Conservation (phyloP, 352 stramenopile species). For the Phytophthora fragariaefolia region DNA sequence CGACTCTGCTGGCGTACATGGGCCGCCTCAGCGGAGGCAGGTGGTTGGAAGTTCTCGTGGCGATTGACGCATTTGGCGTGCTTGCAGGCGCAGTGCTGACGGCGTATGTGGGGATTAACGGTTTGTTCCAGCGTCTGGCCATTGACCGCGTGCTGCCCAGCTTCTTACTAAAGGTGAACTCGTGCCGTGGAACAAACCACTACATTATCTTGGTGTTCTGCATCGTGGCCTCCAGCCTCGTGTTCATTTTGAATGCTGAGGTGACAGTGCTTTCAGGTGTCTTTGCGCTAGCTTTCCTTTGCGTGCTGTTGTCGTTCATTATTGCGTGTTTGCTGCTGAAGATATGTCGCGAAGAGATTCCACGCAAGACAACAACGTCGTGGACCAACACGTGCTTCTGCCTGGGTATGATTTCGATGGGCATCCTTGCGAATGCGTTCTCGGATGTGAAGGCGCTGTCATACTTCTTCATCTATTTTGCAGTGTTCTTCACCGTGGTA, state of each 20-base stretch:
- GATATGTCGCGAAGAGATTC: constrained; percentile 77
- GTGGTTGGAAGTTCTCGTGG: constrained; percentile 55
- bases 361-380: constrained; percentile 65
- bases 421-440: constrained; percentile 62
- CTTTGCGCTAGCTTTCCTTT: constrained; percentile 90
- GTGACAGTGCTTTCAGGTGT: constrained; percentile 83
- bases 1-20: constrained; percentile 72
- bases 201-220: constrained; percentile 87
- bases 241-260: constrained; percentile 81
- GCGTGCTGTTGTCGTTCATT: constrained; percentile 84
- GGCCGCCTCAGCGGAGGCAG: constrained; percentile 52
- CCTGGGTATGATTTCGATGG: constrained; percentile 51
- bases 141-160: constrained; percentile 77
- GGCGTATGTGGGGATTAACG: constrained; percentile 83
- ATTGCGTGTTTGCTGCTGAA: constrained; percentile 89
- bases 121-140: constrained; percentile 77
- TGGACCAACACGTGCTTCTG: constrained; percentile 69
- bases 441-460: constrained; percentile 47
- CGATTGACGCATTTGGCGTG: constrained; percentile 90
- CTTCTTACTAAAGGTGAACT: constrained; percentile 67
- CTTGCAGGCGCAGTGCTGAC: constrained; percentile 87
- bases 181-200: constrained; percentile 78
- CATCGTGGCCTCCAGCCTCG: constrained; percentile 69
- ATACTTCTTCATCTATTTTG: constrained; percentile 73
- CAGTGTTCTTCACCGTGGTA: constrained; percentile 49